Evolutionary conservation across 495 filamentous ascomycete species (phyloP), one percentile per base, ranked within the genome.

Genomic region (Xylaria acuta): DNA sequence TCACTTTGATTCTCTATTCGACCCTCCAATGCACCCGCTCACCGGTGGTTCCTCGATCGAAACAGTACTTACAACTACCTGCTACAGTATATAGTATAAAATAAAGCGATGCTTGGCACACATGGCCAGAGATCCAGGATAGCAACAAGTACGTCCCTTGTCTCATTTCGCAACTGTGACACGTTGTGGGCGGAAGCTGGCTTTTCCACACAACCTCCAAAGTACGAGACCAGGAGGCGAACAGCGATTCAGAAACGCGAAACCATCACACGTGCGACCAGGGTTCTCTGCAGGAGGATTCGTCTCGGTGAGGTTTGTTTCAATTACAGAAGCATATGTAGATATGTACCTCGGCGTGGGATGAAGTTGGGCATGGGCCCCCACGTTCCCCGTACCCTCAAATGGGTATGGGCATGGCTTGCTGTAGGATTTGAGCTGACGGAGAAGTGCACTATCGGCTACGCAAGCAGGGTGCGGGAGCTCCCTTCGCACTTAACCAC

Each of bases 391-490:
- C 36, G 60, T 64, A 12, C 60, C 38, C 38, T 25, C 22, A 6
- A 18, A 41, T 41, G 27, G 32, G 36, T 14, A 38, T 40, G 27
- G 25, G 27, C 38, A 69, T 22, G 16, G 40, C 65, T 30, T 53
- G 67, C 41, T 62, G 67, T 45, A 62, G 67, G 67, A 69, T 60
- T 70, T 5, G 3, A 63, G 68, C 68, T 70, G 68, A 54, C 43
- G 36, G 30, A 27, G 8, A 64, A 56, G 25, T 67, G 34, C 22
- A 60, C 59, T 45, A 34, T 67, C 65, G 49, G 65, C 65, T 67
- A 67, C 49, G 65, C 49, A 71, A 7, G 69, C 45, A 54, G 47
- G 69, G 59, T 71, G 60, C 69, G 69, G 69, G 69, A 71, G 58
- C 59, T 71, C 69, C 69, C 69, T 71, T 67, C 65, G 56, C 62